These are phyloP conservation scores for Pythium aquatile DNA, from an alignment of 352 stramenopile species.

Conservation along the genomic window DNA sequence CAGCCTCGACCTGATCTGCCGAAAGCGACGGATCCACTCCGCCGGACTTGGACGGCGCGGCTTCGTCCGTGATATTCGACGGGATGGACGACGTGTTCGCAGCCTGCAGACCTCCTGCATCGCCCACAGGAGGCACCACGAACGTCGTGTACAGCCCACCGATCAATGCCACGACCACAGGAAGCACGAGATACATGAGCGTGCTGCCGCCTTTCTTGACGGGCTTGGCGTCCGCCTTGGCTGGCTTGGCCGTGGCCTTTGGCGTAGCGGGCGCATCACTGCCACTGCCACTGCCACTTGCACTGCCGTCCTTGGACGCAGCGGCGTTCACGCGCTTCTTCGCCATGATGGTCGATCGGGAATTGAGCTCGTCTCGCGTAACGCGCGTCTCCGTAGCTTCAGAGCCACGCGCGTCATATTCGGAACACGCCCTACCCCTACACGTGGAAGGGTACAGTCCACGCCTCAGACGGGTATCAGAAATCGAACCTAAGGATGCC, in stretches of 20 bases:
- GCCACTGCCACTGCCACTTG: slow-evolving; percentile 6
- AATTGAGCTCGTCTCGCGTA: not conserved
- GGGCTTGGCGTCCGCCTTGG: not conserved
- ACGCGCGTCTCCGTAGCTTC: not conserved
- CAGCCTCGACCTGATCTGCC: slow-evolving; percentile 21
- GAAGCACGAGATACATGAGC: slow-evolving; percentile 36
- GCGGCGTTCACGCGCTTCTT: slow-evolving; percentile 5
- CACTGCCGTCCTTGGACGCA: slow-evolving; percentile 16
- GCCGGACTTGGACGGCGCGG: not conserved
- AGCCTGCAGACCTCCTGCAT: not conserved
- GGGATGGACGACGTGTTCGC: slow-evolving; percentile 7
- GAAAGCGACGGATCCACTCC: slow-evolving; percentile 7
- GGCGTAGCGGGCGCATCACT: not conserved
- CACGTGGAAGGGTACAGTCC: not conserved
- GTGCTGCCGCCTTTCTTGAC: slow-evolving; percentile 18
- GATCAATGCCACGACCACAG: slow-evolving; percentile 36
- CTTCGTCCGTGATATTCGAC: slow-evolving; percentile 15
- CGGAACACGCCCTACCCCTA: not conserved
- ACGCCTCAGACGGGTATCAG: not conserved
- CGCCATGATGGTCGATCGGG: not conserved
- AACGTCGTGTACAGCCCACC: slow-evolving; percentile 27
- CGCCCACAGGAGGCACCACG: slow-evolving; percentile 6
- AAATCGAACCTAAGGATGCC: not conserved
- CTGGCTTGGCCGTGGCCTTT: not conserved
- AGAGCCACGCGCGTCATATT: slow-evolving; percentile 15